A percentile compares a stretch with the other conserved stretches of the same genome.
Evolutionary conservation across 495 filamentous ascomycete species (phyloP).

Genomic region (Lasiosphaeria ovina): DNA sequence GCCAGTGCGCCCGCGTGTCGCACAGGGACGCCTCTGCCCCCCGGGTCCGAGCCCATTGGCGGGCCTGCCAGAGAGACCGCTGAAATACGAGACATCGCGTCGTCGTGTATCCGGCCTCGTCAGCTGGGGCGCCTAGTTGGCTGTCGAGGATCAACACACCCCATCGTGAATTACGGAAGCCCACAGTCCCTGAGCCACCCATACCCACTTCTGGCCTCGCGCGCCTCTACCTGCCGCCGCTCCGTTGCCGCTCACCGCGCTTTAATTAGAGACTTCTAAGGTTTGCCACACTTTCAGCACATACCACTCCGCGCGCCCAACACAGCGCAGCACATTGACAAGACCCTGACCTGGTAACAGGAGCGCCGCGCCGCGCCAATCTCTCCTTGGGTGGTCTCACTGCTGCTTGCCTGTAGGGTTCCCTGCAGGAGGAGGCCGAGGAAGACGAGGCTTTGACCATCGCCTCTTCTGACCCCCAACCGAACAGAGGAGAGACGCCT

Average conservation of each 20-base stretch:
- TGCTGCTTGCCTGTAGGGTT: constrained; percentile 21
- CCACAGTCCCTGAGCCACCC: constrained; percentile 25
- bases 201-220: constrained; percentile 22
- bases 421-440: constrained; percentile 21
- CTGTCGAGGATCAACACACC: constrained; percentile 26
- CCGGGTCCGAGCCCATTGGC: constrained; percentile 47
- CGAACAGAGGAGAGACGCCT: constrained; percentile 15
- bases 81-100: constrained; percentile 36
- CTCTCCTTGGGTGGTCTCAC: constrained; percentile 29
- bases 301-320: constrained; percentile 14
- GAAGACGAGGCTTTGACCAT: constrained; percentile 13
- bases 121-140: constrained; percentile 26
- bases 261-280: constrained; percentile 25
- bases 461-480: constrained; percentile 21
- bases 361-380: constrained; percentile 31
- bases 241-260: constrained; percentile 23
- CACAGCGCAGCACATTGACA: constrained; percentile 18
- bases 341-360: constrained; percentile 15
- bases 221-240: constrained; percentile 16
- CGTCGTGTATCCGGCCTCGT: constrained; percentile 36
- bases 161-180: constrained; percentile 28
- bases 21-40: constrained; percentile 44
- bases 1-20: constrained; percentile 40
- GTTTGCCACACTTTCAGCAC: constrained; percentile 25
- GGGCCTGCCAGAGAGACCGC: constrained; percentile 13